Evolutionary conservation across 331 rosid genomes (phyloP).

Genomic region (Pyrus hybrid): DNA sequence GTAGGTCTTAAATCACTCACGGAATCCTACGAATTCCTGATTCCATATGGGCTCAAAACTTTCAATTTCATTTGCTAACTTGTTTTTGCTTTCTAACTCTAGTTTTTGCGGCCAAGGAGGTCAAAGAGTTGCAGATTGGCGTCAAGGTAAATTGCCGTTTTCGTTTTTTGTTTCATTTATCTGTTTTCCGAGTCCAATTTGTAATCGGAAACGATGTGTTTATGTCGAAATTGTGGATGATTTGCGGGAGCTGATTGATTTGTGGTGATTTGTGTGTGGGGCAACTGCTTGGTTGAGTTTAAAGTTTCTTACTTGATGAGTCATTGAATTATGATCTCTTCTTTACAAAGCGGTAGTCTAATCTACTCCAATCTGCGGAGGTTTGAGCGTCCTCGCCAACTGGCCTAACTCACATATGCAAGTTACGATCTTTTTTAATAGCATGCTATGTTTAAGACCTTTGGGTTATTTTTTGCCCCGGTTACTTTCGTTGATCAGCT

Average conservation of each 20-base stretch:
- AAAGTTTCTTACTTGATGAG: neutral
- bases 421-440: neutral
- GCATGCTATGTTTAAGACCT: neutral
- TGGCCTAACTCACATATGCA: neutral
- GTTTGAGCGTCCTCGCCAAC: neutral
- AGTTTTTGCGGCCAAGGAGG: constrained; percentile 78
- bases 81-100: neutral
- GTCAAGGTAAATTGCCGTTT: constrained; percentile 52
- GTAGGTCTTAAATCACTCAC: constrained; percentile 26
- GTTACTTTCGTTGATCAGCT: neutral
- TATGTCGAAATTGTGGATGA: neutral
- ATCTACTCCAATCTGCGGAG: neutral
- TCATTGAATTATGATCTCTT: neutral
- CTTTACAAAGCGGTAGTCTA: neutral
- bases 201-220: neutral
- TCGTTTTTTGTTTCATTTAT: neutral
- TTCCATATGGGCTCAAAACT: neutral
- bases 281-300: neutral
- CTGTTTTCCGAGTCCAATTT: neutral
- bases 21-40: neutral
- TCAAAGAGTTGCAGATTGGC: constrained; percentile 79
- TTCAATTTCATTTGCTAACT: neutral
- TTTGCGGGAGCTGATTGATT: neutral
- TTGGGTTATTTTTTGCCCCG: neutral
- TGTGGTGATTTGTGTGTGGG: neutral